A percentile compares a stretch with the other conserved stretches of the same genome.
phyloP scores from a whole-genome alignment of 129 eudicot genomes.

The Heracleum sosnowskyi region DNA sequence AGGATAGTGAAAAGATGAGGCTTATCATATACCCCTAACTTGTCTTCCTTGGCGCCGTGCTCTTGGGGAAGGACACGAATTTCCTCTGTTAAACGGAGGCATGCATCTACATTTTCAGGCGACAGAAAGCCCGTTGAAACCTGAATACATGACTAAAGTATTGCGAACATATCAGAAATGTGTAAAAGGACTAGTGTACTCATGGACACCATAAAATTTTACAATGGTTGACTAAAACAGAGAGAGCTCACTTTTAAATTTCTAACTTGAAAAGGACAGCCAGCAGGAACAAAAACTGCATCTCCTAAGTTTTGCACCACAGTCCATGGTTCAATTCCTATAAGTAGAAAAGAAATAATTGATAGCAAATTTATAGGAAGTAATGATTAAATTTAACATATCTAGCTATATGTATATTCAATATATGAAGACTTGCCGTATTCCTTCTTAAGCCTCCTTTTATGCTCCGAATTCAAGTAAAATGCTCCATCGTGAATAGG shows the following conservation, averaged over 20 bases:
- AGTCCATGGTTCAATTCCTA: slow-evolving; percentile 3
- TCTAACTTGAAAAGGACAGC: not conserved
- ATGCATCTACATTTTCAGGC: not conserved
- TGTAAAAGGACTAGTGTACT: not conserved
- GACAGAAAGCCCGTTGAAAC: not conserved
- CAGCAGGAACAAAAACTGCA: slow-evolving; percentile 2
- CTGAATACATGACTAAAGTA: not conserved
- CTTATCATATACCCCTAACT: not conserved
- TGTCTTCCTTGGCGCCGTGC: not conserved
- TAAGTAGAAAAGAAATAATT: not conserved
- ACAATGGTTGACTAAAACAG: not conserved
- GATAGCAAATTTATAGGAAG: not conserved
- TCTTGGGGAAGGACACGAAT: not conserved
- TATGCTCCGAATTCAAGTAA: not conserved
- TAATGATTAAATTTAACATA: too few relatives aligned
- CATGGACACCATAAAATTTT: not conserved
- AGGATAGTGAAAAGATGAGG: not conserved
- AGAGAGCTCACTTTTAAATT: not conserved
- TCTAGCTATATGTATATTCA: not conserved
- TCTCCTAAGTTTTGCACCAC: not conserved
- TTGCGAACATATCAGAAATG: not conserved
- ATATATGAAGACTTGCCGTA: not conserved
- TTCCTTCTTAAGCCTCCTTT: not conserved
- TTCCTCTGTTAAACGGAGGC: not conserved
- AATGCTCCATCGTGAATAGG: not conserved